Evolutionary conservation across 345 rosid genomes (phyloP).

Genomic region (Rhizophora mangle): DNA sequence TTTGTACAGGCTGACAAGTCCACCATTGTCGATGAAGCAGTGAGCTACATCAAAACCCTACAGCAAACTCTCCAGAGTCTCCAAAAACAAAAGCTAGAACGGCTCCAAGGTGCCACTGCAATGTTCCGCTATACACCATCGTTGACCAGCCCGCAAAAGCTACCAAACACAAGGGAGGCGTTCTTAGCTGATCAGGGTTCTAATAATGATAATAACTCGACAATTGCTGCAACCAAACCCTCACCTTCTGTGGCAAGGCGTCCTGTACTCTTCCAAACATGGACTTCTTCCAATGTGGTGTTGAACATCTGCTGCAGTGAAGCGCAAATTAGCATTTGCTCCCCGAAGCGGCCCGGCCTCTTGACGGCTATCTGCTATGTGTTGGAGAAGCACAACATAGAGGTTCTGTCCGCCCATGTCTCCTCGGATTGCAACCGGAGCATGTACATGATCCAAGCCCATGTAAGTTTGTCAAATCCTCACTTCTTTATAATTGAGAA

Average conservation of each 20-base stretch:
- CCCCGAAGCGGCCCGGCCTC: slow-evolving; percentile 41
- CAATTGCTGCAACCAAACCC: slow-evolving; percentile 1
- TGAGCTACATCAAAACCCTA: slow-evolving; percentile 43
- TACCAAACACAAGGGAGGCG: slow-evolving; percentile 38
- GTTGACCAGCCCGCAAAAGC: not conserved
- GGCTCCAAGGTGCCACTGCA: slow-evolving; percentile 11
- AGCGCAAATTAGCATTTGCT: slow-evolving; percentile 57
- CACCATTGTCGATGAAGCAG: slow-evolving; percentile 52
- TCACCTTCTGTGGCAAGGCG: slow-evolving; percentile 7
- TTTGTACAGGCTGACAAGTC: slow-evolving; percentile 51
- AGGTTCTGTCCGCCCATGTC: slow-evolving; percentile 49
- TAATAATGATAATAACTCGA: not conserved
- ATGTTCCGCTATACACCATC: slow-evolving; percentile 2
- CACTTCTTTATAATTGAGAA: not conserved
- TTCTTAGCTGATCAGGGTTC: slow-evolving; percentile 44
- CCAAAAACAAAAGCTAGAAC: slow-evolving; percentile 36
- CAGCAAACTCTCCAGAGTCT: slow-evolving; percentile 40
- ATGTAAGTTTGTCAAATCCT: slow-evolving; percentile 29
- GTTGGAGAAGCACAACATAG: slow-evolving; percentile 57
- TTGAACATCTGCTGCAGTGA: slow-evolving; percentile 55
- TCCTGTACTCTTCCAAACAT: slow-evolving; percentile 49
- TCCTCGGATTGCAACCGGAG: slow-evolving; percentile 36
- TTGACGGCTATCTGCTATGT: slow-evolving; percentile 50
- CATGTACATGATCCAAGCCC: slow-evolving; percentile 58
- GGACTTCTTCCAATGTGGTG: slow-evolving; percentile 58